Base-by-base conservation (phyloP, 805 yeast genomes). In the Candida pini region DNA sequence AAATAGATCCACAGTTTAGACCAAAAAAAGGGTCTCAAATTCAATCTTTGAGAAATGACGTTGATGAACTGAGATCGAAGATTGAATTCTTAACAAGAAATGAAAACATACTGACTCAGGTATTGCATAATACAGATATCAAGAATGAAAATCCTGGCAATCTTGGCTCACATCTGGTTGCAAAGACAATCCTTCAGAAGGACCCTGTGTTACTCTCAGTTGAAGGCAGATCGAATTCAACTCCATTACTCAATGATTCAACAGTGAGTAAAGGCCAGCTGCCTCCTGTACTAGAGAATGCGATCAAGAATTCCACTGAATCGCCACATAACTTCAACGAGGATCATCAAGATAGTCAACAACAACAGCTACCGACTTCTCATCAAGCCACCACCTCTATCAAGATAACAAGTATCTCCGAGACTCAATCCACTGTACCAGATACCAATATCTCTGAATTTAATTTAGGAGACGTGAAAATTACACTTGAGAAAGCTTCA, bases 1-100 rank as follows among this genome's bases (percentile, higher is more conserved):
- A 83, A 48, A 84, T 89, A 17, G 96, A 89, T 58, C 96, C 96
- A 2, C 81, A 81, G 48, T 89, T 87, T 58, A 72, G 88, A 51
- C 96, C 97, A 4, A 81, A 85, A 48, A 88, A 87, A 58, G 96
- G 96, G 1, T 81, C 90, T 2, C 96, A 88, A 56, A 78, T 88
- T 18, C 95, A 87, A 48, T 71, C 81, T 35, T 63, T 89, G 48
- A 72, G 88, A 46, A 84, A 83, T 47, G 97, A 89, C 47, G 88
- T 87, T 5, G 89, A 83, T 51, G 90, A 81, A 45, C 62, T 87
- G 45, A 78, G 81, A 47, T 68, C 81, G 27, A 79, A 82, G 62
- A 78, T 83, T 47, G 86, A 81, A 49, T 69, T 71, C 58, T 57
- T 79, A 30, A 70, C 75, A 26, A 70, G 76, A 52, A 81, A 78